Evolutionary conservation across 176 grass and related monocot species (phyloP).

Genomic region (Aechmea fasciata): DNA sequence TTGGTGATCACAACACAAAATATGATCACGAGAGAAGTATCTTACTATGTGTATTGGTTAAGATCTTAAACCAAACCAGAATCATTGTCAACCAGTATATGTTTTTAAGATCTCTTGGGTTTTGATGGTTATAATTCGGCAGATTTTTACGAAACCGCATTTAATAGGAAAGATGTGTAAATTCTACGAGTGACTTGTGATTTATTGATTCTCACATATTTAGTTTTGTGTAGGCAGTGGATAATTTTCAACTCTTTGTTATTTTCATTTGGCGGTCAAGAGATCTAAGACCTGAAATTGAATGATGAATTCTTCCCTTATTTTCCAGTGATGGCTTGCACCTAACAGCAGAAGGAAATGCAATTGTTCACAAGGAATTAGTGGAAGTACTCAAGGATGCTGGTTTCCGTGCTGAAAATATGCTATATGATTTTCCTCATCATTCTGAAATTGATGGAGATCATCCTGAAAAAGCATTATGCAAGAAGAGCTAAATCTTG

Average conservation of each 20-base stretch:
- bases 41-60: too few relatives aligned
- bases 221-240: neutral
- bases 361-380: slow-evolving; percentile 56
- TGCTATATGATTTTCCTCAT: slow-evolving; percentile 65
- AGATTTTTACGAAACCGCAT: neutral
- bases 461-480: slow-evolving; percentile 53
- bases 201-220: neutral
- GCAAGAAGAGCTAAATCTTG: neutral
- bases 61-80: too few relatives aligned
- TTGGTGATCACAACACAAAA: too few relatives aligned
- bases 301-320: neutral
- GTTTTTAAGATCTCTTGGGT: neutral
- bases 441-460: slow-evolving; percentile 52
- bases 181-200: neutral
- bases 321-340: slow-evolving; percentile 67
- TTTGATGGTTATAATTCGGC: neutral
- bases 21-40: too few relatives aligned
- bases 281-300: neutral
- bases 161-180: neutral
- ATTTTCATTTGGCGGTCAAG: too few relatives aligned
- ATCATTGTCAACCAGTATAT: neutral
- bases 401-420: slow-evolving; percentile 54
- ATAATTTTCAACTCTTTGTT: neutral
- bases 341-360: slow-evolving; percentile 65
- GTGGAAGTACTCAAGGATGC: slow-evolving; percentile 30